Conservation (phyloP, 179 eudicot species). For the Nepenthes alata region DNA sequence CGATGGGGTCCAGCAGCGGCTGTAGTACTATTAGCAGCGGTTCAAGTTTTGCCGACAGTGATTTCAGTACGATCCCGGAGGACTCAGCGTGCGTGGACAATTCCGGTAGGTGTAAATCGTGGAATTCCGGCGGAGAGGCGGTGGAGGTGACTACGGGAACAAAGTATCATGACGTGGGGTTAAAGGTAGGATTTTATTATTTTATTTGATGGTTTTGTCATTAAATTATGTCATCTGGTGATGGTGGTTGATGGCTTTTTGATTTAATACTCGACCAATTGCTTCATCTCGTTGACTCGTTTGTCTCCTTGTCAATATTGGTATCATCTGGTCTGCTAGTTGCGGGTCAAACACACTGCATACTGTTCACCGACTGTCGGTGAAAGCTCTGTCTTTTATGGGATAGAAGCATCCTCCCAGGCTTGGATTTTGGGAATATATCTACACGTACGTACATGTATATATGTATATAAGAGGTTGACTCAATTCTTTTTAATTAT, state of each 20-base stretch:
- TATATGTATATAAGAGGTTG: too few species aligned
- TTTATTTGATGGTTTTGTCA: too few species aligned
- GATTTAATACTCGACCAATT: not conserved
- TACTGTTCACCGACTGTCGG: not conserved
- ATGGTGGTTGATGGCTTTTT: too few species aligned
- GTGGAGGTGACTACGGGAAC: constrained; percentile 1
- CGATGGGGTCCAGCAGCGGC: not conserved
- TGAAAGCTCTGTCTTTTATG: not conserved
- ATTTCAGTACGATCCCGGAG: too few species aligned
- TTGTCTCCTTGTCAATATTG: not conserved
- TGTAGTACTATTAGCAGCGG: constrained; percentile 2
- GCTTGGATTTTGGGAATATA: too few species aligned
- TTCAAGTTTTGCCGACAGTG: constrained; percentile 1
- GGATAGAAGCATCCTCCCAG: not conserved
- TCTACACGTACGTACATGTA: too few species aligned
- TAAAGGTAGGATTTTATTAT: too few species aligned
- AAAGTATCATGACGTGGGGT: not conserved
- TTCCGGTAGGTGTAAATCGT: constrained; percentile 5
- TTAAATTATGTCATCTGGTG: too few species aligned
- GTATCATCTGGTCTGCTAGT: not conserved
- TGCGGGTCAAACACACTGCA: too few species aligned
- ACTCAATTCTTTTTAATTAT: too few species aligned
- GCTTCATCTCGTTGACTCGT: not conserved
- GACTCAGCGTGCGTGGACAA: too few species aligned
- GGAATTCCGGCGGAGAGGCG: constrained; percentile 4